phyloP scores from a whole-genome alignment of 768 basidiomycete species.

The Lanmaoa pseudosensibilis region DNA sequence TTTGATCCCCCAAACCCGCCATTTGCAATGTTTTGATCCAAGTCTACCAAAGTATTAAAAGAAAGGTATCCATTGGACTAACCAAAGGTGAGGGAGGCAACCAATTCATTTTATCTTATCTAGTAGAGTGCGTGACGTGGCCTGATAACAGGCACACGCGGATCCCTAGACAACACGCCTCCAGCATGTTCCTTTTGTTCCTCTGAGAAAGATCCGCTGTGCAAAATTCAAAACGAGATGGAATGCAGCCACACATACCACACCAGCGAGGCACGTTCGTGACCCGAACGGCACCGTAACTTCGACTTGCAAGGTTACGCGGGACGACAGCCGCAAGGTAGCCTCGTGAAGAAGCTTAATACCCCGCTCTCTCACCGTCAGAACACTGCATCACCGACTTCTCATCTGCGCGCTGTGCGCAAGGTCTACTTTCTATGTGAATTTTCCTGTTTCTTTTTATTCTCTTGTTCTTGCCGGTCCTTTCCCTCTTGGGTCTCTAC shows the following conservation, averaged over 20 bases:
- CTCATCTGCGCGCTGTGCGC: constrained; percentile 2
- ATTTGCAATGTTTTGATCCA: neutral
- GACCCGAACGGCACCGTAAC: neutral
- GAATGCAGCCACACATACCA: neutral
- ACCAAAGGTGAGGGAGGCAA: no score
- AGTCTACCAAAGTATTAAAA: neutral
- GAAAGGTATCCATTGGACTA: neutral
- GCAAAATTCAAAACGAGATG: neutral
- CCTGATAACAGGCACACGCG: neutral
- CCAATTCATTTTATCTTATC: constrained; percentile 10
- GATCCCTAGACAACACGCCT: neutral
- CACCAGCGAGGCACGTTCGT: constrained; percentile 6
- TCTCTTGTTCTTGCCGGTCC: neutral
- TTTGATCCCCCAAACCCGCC: neutral
- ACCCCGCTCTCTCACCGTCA: constrained; percentile 17
- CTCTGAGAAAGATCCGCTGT: neutral
- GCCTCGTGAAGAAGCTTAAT: constrained; percentile 21
- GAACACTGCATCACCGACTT: neutral
- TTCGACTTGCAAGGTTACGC: neutral
- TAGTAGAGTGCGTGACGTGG: neutral
- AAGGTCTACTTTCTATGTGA: constrained; percentile 1
- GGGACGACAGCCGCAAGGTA: constrained; percentile 8
- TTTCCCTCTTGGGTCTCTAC: neutral
- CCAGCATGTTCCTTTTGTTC: constrained; percentile 5
- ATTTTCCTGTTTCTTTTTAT: neutral